Percentiles rank a stretch among this genome's conserved stretches.
Conservation (phyloP, 345 rosid species). For the Camelina laxa region DNA sequence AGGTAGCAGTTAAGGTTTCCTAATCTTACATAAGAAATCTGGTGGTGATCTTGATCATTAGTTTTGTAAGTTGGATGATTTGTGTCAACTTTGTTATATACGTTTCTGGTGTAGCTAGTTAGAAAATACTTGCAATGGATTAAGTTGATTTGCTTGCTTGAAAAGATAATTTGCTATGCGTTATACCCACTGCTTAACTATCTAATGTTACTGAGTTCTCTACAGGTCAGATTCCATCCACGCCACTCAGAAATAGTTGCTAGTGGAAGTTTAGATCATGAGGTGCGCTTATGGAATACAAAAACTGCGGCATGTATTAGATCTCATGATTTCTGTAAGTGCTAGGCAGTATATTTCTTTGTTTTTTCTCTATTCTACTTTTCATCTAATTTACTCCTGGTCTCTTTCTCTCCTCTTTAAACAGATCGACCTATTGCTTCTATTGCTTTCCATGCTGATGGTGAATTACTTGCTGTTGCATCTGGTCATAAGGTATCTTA, state of each 20-base stretch:
- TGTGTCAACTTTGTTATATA: constrained; percentile 26
- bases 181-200: constrained; percentile 11
- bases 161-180: not conserved
- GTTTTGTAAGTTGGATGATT: constrained; percentile 16
- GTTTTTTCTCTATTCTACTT: constrained; percentile 20
- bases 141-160: constrained; percentile 1
- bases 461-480: constrained; percentile 83
- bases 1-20: constrained; percentile 4
- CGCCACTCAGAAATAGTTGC: constrained; percentile 73
- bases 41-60: constrained; percentile 23
- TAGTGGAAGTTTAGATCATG: constrained; percentile 88
- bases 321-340: constrained; percentile 77
- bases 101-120: constrained; percentile 21
- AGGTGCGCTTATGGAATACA: constrained; percentile 86
- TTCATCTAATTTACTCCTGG: constrained; percentile 11
- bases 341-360: not conserved
- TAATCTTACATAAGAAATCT: constrained; percentile 7
- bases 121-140: not conserved
- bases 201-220: constrained; percentile 39
- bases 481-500: constrained; percentile 79
- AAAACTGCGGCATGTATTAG: constrained; percentile 70
- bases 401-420: constrained; percentile 11
- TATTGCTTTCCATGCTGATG: constrained; percentile 84
- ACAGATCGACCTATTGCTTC: constrained; percentile 87
- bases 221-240: constrained; percentile 92